phyloP scores from a whole-genome alignment of 495 filamentous ascomycete genomes.

The Penicillium goetzii region DNA sequence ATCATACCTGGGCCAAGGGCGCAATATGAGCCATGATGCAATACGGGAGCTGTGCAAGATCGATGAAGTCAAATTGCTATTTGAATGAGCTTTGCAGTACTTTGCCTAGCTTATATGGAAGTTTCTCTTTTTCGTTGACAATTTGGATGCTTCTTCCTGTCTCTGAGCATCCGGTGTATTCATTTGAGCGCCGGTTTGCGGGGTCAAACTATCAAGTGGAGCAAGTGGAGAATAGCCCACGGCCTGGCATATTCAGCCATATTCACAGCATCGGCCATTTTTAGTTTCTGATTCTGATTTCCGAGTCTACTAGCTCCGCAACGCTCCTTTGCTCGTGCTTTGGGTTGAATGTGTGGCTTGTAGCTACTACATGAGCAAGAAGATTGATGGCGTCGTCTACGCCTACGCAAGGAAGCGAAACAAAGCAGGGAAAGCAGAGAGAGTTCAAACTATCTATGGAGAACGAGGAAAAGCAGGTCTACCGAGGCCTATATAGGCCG shows the following conservation, averaged over 20 bases:
- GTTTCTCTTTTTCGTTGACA: neutral
- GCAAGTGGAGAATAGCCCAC: neutral
- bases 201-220: neutral
- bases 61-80: neutral
- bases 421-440: no score
- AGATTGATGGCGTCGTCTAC: no score
- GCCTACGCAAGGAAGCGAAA: no score
- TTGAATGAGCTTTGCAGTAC: neutral
- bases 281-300: neutral
- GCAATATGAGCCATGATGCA: constrained; percentile 14
- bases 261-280: neutral
- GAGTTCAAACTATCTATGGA: no score
- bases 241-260: neutral
- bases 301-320: neutral
- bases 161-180: neutral
- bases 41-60: neutral
- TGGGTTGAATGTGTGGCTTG: neutral
- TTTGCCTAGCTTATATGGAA: neutral
- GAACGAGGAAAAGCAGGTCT: no score
- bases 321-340: neutral
- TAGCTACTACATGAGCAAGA: neutral
- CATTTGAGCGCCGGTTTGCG: constrained; percentile 1
- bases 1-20: constrained; percentile 14
- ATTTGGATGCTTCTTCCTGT: neutral
- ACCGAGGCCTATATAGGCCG: no score